Evolutionary conservation across 1,284 basidiomycete genomes (phyloP).

Genomic region (Rhodotorula sp.): DNA sequence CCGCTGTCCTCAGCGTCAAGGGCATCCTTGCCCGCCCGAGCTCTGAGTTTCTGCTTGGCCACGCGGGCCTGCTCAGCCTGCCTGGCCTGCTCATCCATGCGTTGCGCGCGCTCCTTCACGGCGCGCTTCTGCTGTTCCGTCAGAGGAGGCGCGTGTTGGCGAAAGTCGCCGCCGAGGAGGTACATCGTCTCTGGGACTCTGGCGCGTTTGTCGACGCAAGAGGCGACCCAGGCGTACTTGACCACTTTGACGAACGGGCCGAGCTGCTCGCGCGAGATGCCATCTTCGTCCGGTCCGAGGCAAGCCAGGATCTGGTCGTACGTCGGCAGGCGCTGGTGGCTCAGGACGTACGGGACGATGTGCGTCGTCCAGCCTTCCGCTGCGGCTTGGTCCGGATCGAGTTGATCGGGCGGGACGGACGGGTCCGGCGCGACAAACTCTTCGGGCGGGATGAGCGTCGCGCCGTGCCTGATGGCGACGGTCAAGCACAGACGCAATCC

Average conservation of each 20-base stretch:
- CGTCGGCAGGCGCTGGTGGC: neutral
- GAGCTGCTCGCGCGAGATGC: slow-evolving; percentile 18
- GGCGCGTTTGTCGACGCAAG: slow-evolving; percentile 1
- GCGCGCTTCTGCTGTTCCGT: neutral
- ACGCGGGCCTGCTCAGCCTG: neutral
- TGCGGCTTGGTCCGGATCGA: slow-evolving; percentile 1
- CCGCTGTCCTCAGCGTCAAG: slow-evolving; percentile 4
- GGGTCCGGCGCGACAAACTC: slow-evolving; percentile 20
- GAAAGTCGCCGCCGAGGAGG: slow-evolving; percentile 13
- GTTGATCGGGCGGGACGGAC: neutral
- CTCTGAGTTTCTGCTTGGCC: neutral
- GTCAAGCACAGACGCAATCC: slow-evolving; percentile 3
- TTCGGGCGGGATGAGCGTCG: slow-evolving; percentile 27
- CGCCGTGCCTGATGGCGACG: slow-evolving; percentile 19
- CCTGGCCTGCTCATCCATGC: neutral
- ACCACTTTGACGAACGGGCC: slow-evolving; percentile 32
- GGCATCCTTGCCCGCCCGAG: neutral
- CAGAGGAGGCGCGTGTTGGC: neutral
- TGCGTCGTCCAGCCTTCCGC: slow-evolving; percentile 32
- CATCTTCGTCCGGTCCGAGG: slow-evolving; percentile 11
- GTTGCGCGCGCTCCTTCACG: neutral
- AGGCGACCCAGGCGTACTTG: slow-evolving; percentile 11
- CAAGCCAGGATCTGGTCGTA: slow-evolving; percentile 22
- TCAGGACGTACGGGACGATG: slow-evolving; percentile 24
- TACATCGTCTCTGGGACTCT: slow-evolving; percentile 15